Conservation (phyloP, 768 basidiomycete species). For the Brasilioporus rufonigricans region DNA sequence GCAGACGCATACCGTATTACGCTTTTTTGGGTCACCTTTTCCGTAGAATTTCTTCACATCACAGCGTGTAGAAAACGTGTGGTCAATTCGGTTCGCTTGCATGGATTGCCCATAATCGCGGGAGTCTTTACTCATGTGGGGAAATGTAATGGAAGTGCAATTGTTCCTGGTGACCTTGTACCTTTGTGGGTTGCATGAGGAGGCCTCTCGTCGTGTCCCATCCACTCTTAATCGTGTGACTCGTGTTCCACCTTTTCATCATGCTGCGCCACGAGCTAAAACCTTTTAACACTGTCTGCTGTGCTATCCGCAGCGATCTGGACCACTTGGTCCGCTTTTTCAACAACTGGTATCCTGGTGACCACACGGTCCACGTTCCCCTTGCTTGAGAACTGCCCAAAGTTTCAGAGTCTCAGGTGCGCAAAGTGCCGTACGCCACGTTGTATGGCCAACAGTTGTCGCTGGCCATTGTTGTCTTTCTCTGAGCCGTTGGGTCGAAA, state of each 20-base stretch:
- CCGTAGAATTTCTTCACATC: conserved; percentile 13
- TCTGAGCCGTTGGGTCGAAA: background rate
- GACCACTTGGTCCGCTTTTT: background rate
- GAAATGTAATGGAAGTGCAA: conserved; percentile 19
- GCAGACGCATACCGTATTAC: conserved; percentile 14
- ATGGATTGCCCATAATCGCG: conserved; percentile 8
- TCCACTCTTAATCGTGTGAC: background rate
- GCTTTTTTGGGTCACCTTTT: conserved; percentile 8
- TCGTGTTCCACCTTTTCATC: background rate
- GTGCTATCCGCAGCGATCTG: background rate
- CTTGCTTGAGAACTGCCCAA: conserved; percentile 7
- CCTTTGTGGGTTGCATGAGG: conserved; percentile 3
- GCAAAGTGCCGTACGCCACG: conserved; percentile 10
- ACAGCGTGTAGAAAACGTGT: conserved; percentile 17
- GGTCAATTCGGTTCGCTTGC: conserved; percentile 11
- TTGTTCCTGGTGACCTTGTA: background rate
- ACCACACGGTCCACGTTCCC: background rate
- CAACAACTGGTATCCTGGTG: background rate
- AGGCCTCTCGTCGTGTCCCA: background rate
- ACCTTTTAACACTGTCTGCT: background rate
- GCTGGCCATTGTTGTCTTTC: no score
- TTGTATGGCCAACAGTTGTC: conserved; percentile 1
- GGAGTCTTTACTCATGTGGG: conserved; percentile 15
- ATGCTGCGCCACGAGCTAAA: conserved; percentile 1
- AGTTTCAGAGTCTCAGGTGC: no score